These are phyloP conservation scores for Lathyrus aphaca DNA, from an alignment of 306 rosid genomes.

Conservation along the genomic window DNA sequence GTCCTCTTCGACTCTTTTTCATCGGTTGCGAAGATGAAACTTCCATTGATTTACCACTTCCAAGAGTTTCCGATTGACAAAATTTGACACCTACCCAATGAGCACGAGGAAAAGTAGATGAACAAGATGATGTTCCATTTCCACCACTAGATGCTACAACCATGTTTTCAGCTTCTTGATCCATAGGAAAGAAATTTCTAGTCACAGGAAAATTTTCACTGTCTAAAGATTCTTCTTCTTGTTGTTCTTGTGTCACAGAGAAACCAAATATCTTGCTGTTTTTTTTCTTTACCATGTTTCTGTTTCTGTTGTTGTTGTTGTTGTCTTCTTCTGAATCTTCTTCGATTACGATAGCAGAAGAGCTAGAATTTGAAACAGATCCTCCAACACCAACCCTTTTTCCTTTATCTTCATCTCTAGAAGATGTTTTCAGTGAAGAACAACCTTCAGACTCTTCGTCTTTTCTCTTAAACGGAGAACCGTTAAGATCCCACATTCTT, in stretches of 20 bases:
- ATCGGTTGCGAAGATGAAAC: constrained; percentile 54
- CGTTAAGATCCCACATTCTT: constrained; percentile 97
- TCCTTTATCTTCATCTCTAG: constrained; percentile 66
- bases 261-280: constrained; percentile 71
- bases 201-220: constrained; percentile 60
- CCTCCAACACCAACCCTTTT: constrained; percentile 87
- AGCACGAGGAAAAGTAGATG: constrained; percentile 59
- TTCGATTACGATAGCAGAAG: constrained; percentile 73
- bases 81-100: constrained; percentile 95
- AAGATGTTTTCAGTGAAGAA: constrained; percentile 54
- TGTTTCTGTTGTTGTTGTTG: constrained; percentile 31
- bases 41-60: constrained; percentile 55
- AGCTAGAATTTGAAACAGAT: constrained; percentile 89
- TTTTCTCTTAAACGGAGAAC: constrained; percentile 67
- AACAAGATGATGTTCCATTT: constrained; percentile 14
- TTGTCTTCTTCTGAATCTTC: constrained; percentile 71
- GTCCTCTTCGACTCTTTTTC: constrained; percentile 96
- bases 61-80: constrained; percentile 59
- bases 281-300: constrained; percentile 36
- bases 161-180: constrained; percentile 49
- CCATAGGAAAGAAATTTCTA: constrained; percentile 81
- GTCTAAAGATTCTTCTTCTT: constrained; percentile 44
- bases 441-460: constrained; percentile 64
- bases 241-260: constrained; percentile 43
- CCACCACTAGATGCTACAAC: constrained; percentile 30